These are phyloP conservation scores for Cryptococcus sp. DNA, from an alignment of 1,284 basidiomycete species.

Conservation along the genomic window DNA sequence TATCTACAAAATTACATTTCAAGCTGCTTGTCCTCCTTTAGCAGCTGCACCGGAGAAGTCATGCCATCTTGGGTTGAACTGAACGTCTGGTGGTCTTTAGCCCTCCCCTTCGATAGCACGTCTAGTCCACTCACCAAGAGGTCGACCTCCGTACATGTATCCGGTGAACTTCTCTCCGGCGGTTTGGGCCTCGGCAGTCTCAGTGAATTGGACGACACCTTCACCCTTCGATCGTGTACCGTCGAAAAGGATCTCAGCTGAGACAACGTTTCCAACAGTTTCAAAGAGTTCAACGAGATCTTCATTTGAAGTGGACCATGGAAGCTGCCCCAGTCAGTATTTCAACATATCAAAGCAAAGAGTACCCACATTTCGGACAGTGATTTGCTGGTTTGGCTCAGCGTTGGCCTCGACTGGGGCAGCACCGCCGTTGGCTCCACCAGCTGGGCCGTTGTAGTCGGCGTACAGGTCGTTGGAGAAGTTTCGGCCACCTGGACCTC, in stretches of 20 bases:
- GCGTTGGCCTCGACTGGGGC: constrained; percentile 49
- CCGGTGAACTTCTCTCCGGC: constrained; percentile 90
- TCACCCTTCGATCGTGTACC: constrained; percentile 85
- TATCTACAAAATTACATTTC: too few relatives aligned
- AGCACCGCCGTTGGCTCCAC: constrained; percentile 17
- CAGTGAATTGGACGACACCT: constrained; percentile 92
- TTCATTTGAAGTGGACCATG: constrained; percentile 99
- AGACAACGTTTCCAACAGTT: constrained; percentile 88
- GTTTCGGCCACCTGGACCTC: constrained; percentile 39
- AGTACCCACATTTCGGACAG: constrained; percentile 88
- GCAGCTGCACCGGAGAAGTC: constrained; percentile 78
- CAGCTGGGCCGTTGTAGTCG: constrained; percentile 49
- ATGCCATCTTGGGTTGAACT: constrained; percentile 89
- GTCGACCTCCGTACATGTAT: constrained; percentile 84
- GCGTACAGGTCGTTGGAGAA: constrained; percentile 47
- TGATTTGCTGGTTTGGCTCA: constrained; percentile 91
- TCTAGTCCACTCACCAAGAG: constrained; percentile 59
- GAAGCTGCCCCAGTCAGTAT: constrained; percentile 59
- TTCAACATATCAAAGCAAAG: not conserved
- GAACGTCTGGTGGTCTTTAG: constrained; percentile 59
- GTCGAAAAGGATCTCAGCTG: constrained; percentile 91
- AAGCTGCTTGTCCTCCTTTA: constrained; percentile 63
- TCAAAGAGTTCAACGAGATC: constrained; percentile 97
- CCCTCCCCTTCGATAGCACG: constrained; percentile 2
- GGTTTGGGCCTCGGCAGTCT: constrained; percentile 81